Percentiles rank a stretch among this genome's conserved stretches.
phyloP scores from a whole-genome alignment of 495 filamentous ascomycete species.

The Xylona heveae region DNA sequence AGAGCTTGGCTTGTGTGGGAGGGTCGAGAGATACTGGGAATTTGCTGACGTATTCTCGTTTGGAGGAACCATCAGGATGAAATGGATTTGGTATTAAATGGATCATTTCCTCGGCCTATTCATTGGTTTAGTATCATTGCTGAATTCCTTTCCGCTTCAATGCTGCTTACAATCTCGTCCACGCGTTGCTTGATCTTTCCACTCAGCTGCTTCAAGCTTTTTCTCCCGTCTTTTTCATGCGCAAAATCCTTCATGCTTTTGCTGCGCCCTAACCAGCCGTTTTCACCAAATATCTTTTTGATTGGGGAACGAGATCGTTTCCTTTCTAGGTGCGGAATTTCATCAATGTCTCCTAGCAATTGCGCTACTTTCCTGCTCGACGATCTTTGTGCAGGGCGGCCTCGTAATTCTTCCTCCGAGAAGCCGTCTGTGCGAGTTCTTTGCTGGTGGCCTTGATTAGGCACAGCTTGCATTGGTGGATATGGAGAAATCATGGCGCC shows the following conservation, averaged over 20 bases:
- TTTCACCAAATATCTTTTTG: constrained; percentile 31
- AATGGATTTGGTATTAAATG: constrained; percentile 9
- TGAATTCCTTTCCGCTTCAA: not conserved
- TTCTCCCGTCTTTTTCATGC: constrained; percentile 14
- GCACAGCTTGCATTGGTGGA: too few species aligned
- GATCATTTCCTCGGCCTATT: constrained; percentile 12
- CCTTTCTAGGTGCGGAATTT: constrained; percentile 7
- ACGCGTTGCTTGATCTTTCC: constrained; percentile 27
- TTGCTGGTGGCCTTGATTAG: too few species aligned
- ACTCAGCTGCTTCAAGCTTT: constrained; percentile 18
- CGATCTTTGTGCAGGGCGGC: too few species aligned
- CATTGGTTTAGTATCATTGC: not conserved
- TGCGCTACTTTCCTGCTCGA: too few species aligned
- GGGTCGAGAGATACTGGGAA: constrained; percentile 24
- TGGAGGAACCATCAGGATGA: constrained; percentile 1
- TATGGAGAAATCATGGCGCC: too few species aligned
- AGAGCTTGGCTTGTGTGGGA: constrained; percentile 26
- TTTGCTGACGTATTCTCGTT: constrained; percentile 1
- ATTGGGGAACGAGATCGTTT: constrained; percentile 20
- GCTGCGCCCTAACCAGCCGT: constrained; percentile 26
- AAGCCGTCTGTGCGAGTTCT: too few species aligned
- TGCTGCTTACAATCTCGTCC: constrained; percentile 20
- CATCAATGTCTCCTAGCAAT: not conserved
- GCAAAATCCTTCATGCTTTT: constrained; percentile 13
- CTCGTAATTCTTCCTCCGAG: too few species aligned